phyloP scores from a whole-genome alignment of 2,329 filamentous ascomycete species.

The Sporothrix curviconia region DNA sequence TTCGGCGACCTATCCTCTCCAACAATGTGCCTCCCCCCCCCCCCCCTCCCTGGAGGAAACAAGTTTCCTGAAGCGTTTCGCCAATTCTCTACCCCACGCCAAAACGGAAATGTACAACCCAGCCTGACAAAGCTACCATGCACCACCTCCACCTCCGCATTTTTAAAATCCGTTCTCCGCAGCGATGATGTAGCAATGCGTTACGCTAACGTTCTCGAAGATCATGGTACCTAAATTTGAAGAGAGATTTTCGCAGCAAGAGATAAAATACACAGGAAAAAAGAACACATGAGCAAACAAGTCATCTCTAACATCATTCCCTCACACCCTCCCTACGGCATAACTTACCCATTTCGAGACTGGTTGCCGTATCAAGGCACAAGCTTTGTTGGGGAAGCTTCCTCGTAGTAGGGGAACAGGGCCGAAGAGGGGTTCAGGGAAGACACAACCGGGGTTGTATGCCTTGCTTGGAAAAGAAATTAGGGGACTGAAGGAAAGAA shows the following conservation, averaged over 20 bases:
- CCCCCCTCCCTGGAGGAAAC: not conserved
- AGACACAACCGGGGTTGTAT: too few relatives aligned
- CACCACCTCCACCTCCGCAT: not conserved
- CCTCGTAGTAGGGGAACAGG: too few relatives aligned
- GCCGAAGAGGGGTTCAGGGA: too few relatives aligned
- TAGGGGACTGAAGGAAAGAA: too few relatives aligned
- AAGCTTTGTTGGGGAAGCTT: too few relatives aligned
- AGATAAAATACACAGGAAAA: not conserved
- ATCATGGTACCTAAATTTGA: not conserved
- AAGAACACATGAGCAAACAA: not conserved
- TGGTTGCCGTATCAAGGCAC: too few relatives aligned
- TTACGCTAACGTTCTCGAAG: not conserved
- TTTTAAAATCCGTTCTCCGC: too few relatives aligned
- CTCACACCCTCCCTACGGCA: not conserved
- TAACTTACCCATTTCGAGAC: not conserved
- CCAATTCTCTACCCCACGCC: not conserved
- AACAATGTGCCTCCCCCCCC: too few relatives aligned
- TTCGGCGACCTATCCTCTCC: too few relatives aligned
- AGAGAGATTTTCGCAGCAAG: not conserved
- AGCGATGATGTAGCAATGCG: not conserved
- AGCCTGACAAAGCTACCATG: not conserved
- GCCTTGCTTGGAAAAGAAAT: too few relatives aligned
- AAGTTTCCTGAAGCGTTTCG: not conserved
- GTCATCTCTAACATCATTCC: not conserved
- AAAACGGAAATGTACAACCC: not conserved